A percentile compares a stretch with the other conserved stretches of the same genome.
Evolutionary conservation across 208 protist genomes (phyloP).

Genomic region (Acanthamoeba polyphaga): DNA sequence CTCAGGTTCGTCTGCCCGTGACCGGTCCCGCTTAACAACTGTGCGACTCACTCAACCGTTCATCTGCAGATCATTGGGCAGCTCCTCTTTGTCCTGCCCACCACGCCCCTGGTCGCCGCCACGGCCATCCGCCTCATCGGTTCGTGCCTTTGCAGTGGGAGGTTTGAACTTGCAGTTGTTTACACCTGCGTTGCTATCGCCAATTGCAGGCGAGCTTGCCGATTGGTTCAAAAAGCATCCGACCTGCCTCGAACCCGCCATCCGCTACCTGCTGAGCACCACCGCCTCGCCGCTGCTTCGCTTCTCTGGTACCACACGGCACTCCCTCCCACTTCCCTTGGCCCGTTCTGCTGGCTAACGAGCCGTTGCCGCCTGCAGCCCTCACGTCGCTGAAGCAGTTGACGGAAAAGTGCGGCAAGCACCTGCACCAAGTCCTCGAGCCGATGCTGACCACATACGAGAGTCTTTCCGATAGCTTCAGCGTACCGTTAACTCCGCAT

Average conservation of each 20-base stretch:
- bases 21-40: background rate
- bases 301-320: background rate
- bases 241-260: slow-evolving; percentile 11
- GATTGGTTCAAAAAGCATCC: slow-evolving; percentile 16
- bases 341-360: background rate
- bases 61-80: background rate
- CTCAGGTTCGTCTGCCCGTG: background rate
- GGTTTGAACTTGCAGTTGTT: too few species aligned
- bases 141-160: background rate
- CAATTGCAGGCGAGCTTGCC: background rate
- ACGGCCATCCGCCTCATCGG: slow-evolving; percentile 2
- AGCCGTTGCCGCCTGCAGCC: background rate
- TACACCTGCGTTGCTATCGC: too few species aligned
- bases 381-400: background rate
- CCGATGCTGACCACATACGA: slow-evolving; percentile 9
- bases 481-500: background rate
- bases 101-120: background rate
- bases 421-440: background rate
- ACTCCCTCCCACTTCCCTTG: background rate
- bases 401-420: background rate
- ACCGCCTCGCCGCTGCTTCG: slow-evolving; percentile 13
- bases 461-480: background rate
- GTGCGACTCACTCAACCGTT: background rate
- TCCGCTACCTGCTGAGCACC: slow-evolving; percentile 10
- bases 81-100: background rate